These are phyloP conservation scores for Chondrostereum purpureum DNA, from an alignment of 1,284 basidiomycete genomes.

Conservation along the genomic window DNA sequence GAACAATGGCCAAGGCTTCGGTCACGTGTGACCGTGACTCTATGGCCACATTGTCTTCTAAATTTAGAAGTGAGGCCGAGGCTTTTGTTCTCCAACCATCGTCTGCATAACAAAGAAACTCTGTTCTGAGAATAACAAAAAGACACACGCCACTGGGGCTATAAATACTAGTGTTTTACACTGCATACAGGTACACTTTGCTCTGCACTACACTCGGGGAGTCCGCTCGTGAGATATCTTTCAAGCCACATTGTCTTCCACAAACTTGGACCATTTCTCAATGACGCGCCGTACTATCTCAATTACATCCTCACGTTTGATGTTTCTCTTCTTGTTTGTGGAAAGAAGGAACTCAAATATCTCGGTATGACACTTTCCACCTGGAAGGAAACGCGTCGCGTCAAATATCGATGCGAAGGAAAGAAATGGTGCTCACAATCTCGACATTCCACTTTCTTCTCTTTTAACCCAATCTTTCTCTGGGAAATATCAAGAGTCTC, in stretches of 20 bases:
- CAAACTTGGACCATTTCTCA: background rate
- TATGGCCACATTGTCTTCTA: too few species aligned
- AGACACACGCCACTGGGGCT: too few species aligned
- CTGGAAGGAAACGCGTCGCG: background rate
- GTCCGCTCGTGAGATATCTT: background rate
- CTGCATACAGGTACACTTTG: too few species aligned
- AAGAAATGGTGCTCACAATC: constrained; percentile 2
- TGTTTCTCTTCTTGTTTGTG: too few species aligned
- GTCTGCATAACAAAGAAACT: background rate
- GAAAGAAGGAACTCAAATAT: constrained; percentile 18
- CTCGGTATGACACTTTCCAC: background rate
- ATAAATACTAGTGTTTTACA: background rate
- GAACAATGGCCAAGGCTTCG: background rate
- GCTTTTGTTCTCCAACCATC: background rate
- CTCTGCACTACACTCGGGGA: too few species aligned
- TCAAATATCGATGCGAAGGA: background rate
- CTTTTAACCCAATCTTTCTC: constrained; percentile 10
- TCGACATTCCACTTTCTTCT: constrained; percentile 22
- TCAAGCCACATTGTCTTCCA: constrained; percentile 22
- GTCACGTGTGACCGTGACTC: background rate
- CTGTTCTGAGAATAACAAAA: background rate
- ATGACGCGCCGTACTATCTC: background rate
- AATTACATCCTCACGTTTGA: constrained; percentile 16
- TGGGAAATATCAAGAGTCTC: constrained; percentile 18
- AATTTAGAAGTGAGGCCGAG: too few species aligned